These are phyloP conservation scores for Cryphonectria nitschkei DNA, from an alignment of 2,329 filamentous ascomycete species.

Conservation along the genomic window DNA sequence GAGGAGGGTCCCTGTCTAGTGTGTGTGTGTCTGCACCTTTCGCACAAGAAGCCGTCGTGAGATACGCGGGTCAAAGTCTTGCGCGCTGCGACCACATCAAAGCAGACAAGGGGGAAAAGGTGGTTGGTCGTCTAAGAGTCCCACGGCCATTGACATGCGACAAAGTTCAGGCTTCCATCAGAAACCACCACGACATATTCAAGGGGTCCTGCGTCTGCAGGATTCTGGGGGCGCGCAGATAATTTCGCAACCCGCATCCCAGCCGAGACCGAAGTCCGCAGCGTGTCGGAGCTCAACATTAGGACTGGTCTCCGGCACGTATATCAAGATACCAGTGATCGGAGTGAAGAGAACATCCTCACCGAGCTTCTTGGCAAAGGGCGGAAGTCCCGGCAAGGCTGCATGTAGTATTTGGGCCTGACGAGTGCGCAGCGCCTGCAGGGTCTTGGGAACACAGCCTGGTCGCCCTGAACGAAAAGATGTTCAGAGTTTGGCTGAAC, in stretches of 20 bases:
- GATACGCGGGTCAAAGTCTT: neutral
- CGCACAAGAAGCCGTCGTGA: neutral
- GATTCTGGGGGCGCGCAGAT: neutral
- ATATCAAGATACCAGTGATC: neutral
- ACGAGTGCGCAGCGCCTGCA: neutral
- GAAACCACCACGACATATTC: neutral
- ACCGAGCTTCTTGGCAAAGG: neutral
- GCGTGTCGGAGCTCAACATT: too few relatives aligned
- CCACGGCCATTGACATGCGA: neutral
- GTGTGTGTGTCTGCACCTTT: neutral
- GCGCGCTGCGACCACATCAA: neutral
- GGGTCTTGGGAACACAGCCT: neutral
- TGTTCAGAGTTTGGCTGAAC: neutral
- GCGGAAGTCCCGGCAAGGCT: slow-evolving; percentile 2
- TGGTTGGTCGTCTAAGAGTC: too few relatives aligned
- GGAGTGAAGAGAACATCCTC: neutral
- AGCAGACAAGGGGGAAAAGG: neutral
- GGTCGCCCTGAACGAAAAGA: neutral
- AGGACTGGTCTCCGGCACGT: neutral
- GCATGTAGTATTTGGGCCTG: neutral
- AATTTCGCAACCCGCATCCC: slow-evolving; percentile 1
- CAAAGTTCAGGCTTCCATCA: too few relatives aligned
- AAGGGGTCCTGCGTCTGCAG: neutral
- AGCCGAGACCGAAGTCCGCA: slow-evolving; percentile 13
- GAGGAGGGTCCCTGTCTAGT: neutral